Percentiles rank a stretch among this genome's conserved stretches.
phyloP scores from a whole-genome alignment of 148 eudicot species.

The Persicaria tinctoria region DNA sequence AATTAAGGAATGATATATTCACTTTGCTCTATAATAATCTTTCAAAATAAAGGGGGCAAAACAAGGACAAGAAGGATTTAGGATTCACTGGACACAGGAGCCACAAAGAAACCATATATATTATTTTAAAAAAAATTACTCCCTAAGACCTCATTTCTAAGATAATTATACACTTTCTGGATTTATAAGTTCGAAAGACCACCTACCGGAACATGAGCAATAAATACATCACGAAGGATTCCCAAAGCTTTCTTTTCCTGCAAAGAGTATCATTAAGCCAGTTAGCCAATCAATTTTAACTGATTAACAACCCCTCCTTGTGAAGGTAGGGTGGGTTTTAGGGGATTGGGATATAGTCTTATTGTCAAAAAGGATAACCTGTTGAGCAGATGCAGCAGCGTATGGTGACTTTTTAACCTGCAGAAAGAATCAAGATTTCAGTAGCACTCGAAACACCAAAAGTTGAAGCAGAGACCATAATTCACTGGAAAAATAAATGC shows the following conservation, averaged over 20 bases:
- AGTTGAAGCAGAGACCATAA: background rate
- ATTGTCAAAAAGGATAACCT: constrained; percentile 26
- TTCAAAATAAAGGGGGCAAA: background rate
- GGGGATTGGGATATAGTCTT: background rate
- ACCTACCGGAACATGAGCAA: constrained; percentile 86
- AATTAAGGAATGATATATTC: background rate
- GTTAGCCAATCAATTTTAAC: background rate
- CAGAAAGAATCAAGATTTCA: constrained; percentile 13
- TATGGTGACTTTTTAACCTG: constrained; percentile 44
- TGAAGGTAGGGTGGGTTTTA: background rate
- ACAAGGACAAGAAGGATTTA: background rate
- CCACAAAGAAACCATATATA: background rate
- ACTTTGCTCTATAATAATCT: background rate
- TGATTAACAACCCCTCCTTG: background rate
- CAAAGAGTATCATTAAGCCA: constrained; percentile 4
- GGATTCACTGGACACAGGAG: background rate
- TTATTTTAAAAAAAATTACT: background rate
- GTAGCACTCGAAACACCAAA: constrained; percentile 12
- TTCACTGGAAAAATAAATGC: background rate
- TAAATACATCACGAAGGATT: constrained; percentile 64
- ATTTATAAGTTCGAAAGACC: background rate
- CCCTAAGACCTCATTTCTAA: background rate
- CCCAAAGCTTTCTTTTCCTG: constrained; percentile 58
- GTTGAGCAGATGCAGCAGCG: constrained; percentile 24
- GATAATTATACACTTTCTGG: background rate